Evolutionary conservation across 257 asterid species (phyloP).

Genomic region (Nicotiana otophora): DNA sequence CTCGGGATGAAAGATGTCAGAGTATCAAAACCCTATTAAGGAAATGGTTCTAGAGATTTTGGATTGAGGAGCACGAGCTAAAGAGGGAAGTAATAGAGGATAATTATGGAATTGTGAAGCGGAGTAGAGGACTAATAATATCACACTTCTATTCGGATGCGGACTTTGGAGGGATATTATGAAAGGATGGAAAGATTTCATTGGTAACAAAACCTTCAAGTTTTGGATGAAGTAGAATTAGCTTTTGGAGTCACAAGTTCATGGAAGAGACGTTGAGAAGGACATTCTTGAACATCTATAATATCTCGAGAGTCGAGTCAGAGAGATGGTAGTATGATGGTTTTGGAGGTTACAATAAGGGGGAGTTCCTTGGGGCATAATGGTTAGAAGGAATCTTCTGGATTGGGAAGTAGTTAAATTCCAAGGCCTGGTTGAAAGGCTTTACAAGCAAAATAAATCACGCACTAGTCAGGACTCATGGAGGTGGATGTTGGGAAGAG

Average conservation of each 20-base stretch:
- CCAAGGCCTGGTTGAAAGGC: not conserved
- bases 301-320: not conserved
- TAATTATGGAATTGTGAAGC: not conserved
- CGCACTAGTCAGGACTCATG: not conserved
- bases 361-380: not conserved
- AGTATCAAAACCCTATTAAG: not conserved
- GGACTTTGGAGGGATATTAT: not conserved
- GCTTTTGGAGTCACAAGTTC: not conserved
- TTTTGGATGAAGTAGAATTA: not conserved
- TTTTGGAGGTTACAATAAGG: not conserved
- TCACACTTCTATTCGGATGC: not conserved
- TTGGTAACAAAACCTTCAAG: not conserved
- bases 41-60: not conserved
- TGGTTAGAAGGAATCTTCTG: not conserved
- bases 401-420: not conserved
- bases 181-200: not conserved
- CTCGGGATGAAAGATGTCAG: not conserved
- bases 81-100: not conserved
- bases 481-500: not conserved
- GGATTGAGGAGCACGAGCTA: not conserved
- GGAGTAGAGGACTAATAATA: not conserved
- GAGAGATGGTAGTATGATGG: not conserved
- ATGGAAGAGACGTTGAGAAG: not conserved
- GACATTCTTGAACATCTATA: not conserved
- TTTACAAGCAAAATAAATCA: not conserved